phyloP scores from a whole-genome alignment of 129 eudicot genomes.

The Logfia minima region DNA sequence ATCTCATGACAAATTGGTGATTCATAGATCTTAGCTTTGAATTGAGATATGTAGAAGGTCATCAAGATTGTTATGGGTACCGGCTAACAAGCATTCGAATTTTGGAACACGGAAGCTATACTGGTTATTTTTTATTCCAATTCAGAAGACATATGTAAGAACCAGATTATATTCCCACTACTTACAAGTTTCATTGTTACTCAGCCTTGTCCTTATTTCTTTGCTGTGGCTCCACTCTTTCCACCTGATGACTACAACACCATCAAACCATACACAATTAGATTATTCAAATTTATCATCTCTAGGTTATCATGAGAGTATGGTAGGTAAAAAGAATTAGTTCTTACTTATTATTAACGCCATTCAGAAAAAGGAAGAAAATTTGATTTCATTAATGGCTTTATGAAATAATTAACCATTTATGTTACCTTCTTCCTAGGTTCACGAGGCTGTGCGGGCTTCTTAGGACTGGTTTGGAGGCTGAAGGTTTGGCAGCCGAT shows the following conservation, averaged over 20 bases:
- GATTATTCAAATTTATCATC: neutral
- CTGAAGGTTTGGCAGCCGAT: conserved; percentile 26
- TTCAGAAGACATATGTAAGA: conserved; percentile 20
- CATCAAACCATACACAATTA: conserved; percentile 16
- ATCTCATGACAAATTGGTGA: no score
- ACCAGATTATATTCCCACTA: conserved; percentile 17
- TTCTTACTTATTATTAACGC: no score
- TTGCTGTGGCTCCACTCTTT: conserved; percentile 33
- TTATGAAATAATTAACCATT: neutral
- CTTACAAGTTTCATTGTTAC: neutral
- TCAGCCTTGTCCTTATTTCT: conserved; percentile 33
- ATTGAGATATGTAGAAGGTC: no score
- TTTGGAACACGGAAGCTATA: neutral
- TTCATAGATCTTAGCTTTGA: no score
- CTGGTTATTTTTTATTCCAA: conserved; percentile 17
- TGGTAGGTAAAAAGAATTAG: neutral
- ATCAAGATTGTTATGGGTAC: no score
- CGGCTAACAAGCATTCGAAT: neutral
- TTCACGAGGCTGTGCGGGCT: conserved; percentile 37
- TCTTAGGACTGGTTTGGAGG: conserved; percentile 39
- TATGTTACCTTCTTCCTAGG: conserved; percentile 41
- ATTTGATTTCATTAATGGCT: neutral
- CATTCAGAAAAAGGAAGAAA: neutral
- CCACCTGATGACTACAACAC: conserved; percentile 38
- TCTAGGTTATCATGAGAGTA: neutral